These are phyloP conservation scores for Pseudogymnoascus sp. DNA, from an alignment of 2,329 filamentous ascomycete species.

Conservation along the genomic window DNA sequence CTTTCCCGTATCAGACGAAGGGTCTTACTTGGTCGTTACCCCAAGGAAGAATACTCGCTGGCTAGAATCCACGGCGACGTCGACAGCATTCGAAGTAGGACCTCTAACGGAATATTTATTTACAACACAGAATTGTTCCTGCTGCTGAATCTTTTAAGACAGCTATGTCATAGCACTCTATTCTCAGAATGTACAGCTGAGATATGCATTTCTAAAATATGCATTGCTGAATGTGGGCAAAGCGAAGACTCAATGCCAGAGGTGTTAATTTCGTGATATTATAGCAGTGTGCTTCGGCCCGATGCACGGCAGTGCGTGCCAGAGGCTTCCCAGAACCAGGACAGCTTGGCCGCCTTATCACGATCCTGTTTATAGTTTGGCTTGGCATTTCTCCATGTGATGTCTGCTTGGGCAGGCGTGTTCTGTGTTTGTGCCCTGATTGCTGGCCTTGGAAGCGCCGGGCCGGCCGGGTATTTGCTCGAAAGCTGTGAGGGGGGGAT, in stretches of 20 bases:
- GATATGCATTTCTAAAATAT: not conserved
- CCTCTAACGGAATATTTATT: not conserved
- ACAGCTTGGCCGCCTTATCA: not conserved
- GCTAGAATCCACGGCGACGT: not conserved
- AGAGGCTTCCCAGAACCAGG: not conserved
- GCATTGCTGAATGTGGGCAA: not conserved
- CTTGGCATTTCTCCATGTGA: not conserved
- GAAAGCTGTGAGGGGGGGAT: not conserved
- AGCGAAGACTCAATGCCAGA: not conserved
- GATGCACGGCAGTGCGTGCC: not conserved
- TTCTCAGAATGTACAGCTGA: not conserved
- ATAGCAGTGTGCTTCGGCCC: not conserved
- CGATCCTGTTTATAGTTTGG: not conserved
- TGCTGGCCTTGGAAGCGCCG: not conserved
- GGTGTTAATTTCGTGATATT: not conserved
- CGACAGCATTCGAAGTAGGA: not conserved
- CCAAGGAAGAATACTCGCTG: not conserved
- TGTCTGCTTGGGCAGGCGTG: not conserved
- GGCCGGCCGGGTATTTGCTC: not conserved
- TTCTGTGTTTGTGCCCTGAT: not conserved
- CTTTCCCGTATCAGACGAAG: too few relatives aligned
- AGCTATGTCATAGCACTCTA: too few relatives aligned
- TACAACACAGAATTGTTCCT: not conserved
- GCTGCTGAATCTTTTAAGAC: not conserved
- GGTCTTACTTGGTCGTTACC: not conserved